Base-by-base conservation (phyloP, 2,329 filamentous ascomycete genomes). In the Byssoonygena ceratinophila region DNA sequence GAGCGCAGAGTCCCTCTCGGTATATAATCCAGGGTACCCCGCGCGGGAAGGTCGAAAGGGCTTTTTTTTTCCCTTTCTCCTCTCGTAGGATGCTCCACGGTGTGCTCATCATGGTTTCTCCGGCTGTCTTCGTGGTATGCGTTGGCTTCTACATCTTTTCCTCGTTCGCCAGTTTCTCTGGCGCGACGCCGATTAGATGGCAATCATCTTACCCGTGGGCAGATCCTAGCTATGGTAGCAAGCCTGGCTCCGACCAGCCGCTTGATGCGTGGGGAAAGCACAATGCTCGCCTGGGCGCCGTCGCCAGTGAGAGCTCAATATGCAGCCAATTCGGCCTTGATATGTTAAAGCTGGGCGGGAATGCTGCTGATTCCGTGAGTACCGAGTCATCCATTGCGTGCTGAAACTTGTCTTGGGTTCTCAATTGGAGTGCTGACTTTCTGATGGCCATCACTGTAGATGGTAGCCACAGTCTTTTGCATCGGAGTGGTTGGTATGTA, bases 381-480 rank as follows among this genome's bases (percentile, higher is more conserved):
- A 4, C 12, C 29, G 40, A 29, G 5, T 29, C 27, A 29, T 34
- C 31, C 31, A 5, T 3, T 12, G 5, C 11, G 11, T 12, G 11
- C n/a, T n/a, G n/a, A n/a, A n/a, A n/a, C n/a, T n/a, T n/a, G n/a
- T n/a, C n/a, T n/a, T n/a, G n/a, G n/a, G n/a, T n/a, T n/a, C n/a
- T 29, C 27, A 29, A 29, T 34, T 5, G 12, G 32, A 36, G 27
- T 43, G 37, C 47, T 51, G 5, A 51, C 36, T 43, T 29, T 2
- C 20, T 4, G n/a, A 45, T 52, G 8, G 46, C 3, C 14, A 14
- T 36, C 16, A 27, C 23, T 37, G 27, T 56, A 77, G 75, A 69
- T 87, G 56, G 81, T 90, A 18, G 84, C 81, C 27, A 85, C 85
- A 0, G 81, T 81, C 6, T 77, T 90, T 47, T 91, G 86, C 57